Conservation (phyloP, 2,329 filamentous ascomycete species). For the Ascochyta rabiei region DNA sequence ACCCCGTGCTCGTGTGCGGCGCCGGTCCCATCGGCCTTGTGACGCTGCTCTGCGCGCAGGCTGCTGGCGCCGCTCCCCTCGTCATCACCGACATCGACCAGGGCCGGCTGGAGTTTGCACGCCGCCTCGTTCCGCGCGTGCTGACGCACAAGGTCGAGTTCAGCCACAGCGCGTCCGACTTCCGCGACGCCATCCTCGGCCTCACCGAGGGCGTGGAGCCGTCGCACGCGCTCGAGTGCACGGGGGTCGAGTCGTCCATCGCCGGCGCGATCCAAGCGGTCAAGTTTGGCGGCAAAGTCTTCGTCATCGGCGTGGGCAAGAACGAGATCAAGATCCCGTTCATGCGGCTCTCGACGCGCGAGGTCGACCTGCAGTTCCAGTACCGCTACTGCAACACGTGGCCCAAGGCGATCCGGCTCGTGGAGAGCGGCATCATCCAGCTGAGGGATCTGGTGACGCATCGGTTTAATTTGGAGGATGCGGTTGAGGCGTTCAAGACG, state of each 20-base stretch:
- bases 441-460: slow-evolving; percentile 86
- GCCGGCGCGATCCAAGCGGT: slow-evolving; percentile 84
- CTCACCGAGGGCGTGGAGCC: slow-evolving; percentile 81
- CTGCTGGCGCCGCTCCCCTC: slow-evolving; percentile 87
- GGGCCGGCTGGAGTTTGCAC: slow-evolving; percentile 81
- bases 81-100: slow-evolving; percentile 96
- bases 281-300: slow-evolving; percentile 96
- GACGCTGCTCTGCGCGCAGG: slow-evolving; percentile 80
- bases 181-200: slow-evolving; percentile 70
- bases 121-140: slow-evolving; percentile 78
- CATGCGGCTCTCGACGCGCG: slow-evolving; percentile 87
- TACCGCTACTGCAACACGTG: slow-evolving; percentile 97
- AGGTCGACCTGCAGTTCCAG: slow-evolving; percentile 95
- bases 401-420: slow-evolving; percentile 87
- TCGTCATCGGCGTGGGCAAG: slow-evolving; percentile 93
- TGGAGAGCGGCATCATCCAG: slow-evolving; percentile 84
- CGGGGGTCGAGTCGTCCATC: slow-evolving; percentile 90
- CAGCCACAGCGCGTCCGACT: slow-evolving; percentile 68
- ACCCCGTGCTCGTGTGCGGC: slow-evolving; percentile 87
- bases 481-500: slow-evolving; percentile 86
- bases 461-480: slow-evolving; percentile 83
- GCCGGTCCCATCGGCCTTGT: slow-evolving; percentile 94
- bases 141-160: slow-evolving; percentile 79
- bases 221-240: slow-evolving; percentile 85
- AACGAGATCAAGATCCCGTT: slow-evolving; percentile 96